Base-by-base conservation (phyloP, 2,329 filamentous ascomycete genomes). In the Cercospora brassicicola region DNA sequence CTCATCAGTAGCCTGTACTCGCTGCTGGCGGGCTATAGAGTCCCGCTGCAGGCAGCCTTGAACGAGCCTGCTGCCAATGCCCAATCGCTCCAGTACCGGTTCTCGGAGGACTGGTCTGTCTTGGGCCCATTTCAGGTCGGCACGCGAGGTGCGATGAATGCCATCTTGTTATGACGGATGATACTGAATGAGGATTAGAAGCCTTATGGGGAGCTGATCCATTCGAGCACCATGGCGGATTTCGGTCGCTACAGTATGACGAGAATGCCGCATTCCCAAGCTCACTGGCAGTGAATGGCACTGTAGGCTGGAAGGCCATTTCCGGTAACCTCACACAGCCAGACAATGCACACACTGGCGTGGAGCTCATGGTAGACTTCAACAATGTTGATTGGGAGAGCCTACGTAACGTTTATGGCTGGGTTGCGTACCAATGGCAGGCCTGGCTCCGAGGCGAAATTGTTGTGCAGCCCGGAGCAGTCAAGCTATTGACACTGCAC, bases 171-270 rank as follows among this genome's bases (percentile, higher is more conserved):
- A 62, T 15, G 18, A 68, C 8, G 20, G 20, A 23, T 57, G 36
- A 39, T 28, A 36, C 65, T 71, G 62, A 70, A 62, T 13, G 53
- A 59, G 30, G 28, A 51, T 23, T 60, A 87, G 86, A 88, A 78
- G 84, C 84, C 23, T 78, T 84, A 28, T 88, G 86, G 86, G 86
- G 86, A 45, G 82, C 86, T 33, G 86, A 88, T 78, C 86, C 86
- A 42, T 78, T 88, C 48, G 85, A 87, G 70, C 77, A 76, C 64
- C 71, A 81, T 63, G 86, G 86, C 51, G 86, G 86, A 51, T 88
- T 88, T 73, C 79, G 78, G 65, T 76, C 76, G 39, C 76, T 87
- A 31, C 70, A 77, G 10, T 84, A 81, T 73, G 77, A 84, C 73
- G 69, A 76, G 2, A 69, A 79, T 18, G 78, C 80, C 33, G 75